Base-by-base conservation (phyloP, 257 asterid genomes). In the Mentha longifolia region DNA sequence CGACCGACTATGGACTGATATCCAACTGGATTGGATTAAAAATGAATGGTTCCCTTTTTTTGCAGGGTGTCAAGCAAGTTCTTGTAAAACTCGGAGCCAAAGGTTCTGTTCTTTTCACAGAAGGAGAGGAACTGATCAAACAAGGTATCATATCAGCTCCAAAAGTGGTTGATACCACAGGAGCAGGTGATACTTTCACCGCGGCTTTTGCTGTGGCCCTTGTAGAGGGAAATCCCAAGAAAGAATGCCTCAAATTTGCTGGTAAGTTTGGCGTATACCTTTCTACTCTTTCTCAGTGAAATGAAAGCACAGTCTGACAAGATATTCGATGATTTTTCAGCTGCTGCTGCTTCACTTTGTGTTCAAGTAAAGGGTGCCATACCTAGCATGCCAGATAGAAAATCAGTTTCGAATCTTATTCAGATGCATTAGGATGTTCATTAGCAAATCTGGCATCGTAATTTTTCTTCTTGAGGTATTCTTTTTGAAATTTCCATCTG, bases 301-400 rank as follows among this genome's bases (percentile, higher is more conserved):
- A 68, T 67, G 9, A 16, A 61, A 68, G 13, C 47, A 20, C 46
- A 17, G 45, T 50, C 76, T 82, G 19, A 83, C 50, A 7, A 72
- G 57, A 13, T 17, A 42, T 63, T 30, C 45, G 39, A 47, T 61
- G 61, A 39, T 60, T 68, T 67, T 75, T 73, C 93, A 94, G 99
- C 99, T 68, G 96, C 97, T 20, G 99, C 98, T 31, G 98, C 99
- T 68, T 89, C 98, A 11, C 90, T 94, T 15, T 94, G 99, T 81
- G 88, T 94, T 77, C 97, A 92, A 85, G 98, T 94, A 72, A 91
- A 94, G 84, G 99, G 98, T 37, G 97, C 98, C 75, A 94, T 94
- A 79, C 98, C 97, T 20, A 94, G 98, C 88, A 91, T 91, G 98
- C 99, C 99, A 1, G 89, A 86, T 28, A 78, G 97, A 63, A 77